Base-by-base conservation (phyloP, 441 rosid genomes). In the Cnidoscolus chayamansa region DNA sequence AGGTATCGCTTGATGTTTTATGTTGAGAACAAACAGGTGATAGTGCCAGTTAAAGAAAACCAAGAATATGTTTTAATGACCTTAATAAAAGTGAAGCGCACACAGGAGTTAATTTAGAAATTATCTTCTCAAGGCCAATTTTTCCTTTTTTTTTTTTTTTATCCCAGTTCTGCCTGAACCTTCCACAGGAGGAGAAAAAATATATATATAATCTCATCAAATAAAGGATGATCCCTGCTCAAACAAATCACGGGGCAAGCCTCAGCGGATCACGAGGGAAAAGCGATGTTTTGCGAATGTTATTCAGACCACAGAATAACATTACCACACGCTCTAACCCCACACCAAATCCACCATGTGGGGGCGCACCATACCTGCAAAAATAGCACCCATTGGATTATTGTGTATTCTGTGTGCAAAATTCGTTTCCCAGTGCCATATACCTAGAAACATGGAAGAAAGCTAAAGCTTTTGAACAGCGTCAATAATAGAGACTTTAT, bases 321-420 rank as follows among this genome's bases (percentile, higher is more conserved):
- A 92, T 94, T 10, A 94, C 90, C 61, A 90, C 97, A 7, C 95
- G 89, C 81, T 94, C 95, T 78, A 93, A 66, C 32, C 97, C 98
- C 13, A 87, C 93, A 49, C 97, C 94, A 16, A 94, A 92, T 7
- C 98, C 97, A 19, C 95, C 98, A 32, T 92, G 97, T 0, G 89
- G 95, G 48, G 98, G 91, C 3, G 88, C 91, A 48, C 97, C 97
- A 56, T 85, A 89, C 75, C 96, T 93, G 82, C n/a, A 53, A 57
- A 68, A 47, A 43, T 12, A 72, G 48, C 75, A 68, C 65, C 63
- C 67, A 63, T 58, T 17, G 0, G 51, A 58, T 15, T 55, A 55
- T 43, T 17, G 43, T 7, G 1, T 31, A 25, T 35, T 13, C 30
- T 4, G 3, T 20, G 0, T 3, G n/a, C 32, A 16, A 8, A 48